Evolutionary conservation across 495 filamentous ascomycete species (phyloP), one percentile per base, ranked within the genome.

Genomic region (Lindgomyces ingoldianus): DNA sequence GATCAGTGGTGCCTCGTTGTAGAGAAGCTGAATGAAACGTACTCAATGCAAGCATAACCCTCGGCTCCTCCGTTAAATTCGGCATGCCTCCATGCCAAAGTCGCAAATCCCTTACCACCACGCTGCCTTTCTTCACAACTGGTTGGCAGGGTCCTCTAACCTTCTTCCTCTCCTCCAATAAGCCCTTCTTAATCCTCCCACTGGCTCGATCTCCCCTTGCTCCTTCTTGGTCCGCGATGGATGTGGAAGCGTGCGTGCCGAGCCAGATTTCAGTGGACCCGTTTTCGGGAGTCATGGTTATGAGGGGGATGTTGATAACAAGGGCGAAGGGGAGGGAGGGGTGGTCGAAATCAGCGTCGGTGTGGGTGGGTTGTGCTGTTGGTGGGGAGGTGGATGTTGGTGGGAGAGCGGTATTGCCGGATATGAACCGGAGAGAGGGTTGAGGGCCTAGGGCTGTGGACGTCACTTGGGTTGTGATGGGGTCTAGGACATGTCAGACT

Each of bases 21-120:
- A n/a, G n/a, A n/a, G n/a, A n/a, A n/a, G n/a, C n/a, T n/a, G n/a
- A n/a, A n/a, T n/a, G n/a, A n/a, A 60, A 80, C 72, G 77, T 74
- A 70, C 81, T 84, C 74, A 83, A 80, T 12, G 83, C 82, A 12
- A 87, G 72, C 83, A 87, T 85, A 29, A 86, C 78, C 39, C 84
- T 74, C 0, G 77, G 74, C 11, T 74, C 71, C 18, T 76, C 68
- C 4, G 77, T 80, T 19, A 74, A 61, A 60, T 87, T 87, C 10
- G 82, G 84, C 76, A 83, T 82, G 0, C 84, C 84, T 6, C 81
- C 82, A 71, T 87, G 83, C 83, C 83, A 87, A 3, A 87, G 75
- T 22, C 84, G 69, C 54, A 86, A 70, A 70, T 86, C 84, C 3
- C 85, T 74, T 10, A 87, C 62, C 24, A 84, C 69, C 10, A 86